These are phyloP conservation scores for Citrus hindsii DNA, from an alignment of 345 rosid species.

Conservation along the genomic window DNA sequence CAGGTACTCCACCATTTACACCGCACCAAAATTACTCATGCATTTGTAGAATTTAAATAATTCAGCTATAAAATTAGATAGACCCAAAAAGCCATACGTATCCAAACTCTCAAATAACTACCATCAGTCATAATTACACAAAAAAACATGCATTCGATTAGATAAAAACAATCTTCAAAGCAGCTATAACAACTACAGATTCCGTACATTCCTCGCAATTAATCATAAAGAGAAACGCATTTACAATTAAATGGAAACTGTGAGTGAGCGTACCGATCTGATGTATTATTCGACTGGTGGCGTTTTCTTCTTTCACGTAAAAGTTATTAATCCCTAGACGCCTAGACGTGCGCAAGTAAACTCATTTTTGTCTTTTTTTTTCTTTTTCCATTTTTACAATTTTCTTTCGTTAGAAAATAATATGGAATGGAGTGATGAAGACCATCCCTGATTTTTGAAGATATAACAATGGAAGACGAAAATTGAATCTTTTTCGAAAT, in stretches of 20 bases:
- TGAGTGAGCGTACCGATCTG: background rate
- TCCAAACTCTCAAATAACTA: background rate
- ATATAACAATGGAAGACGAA: too few relatives aligned
- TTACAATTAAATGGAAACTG: background rate
- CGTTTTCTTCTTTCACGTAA: background rate
- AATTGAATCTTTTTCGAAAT: too few relatives aligned
- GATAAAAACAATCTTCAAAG: background rate
- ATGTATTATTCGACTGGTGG: background rate
- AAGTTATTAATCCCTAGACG: background rate
- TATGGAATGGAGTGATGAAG: too few relatives aligned
- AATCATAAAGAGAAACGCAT: background rate
- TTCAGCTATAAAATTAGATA: background rate
- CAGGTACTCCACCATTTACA: background rate
- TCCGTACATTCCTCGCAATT: background rate
- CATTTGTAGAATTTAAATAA: background rate
- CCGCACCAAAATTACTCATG: background rate
- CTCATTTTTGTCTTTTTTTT: background rate
- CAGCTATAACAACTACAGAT: background rate
- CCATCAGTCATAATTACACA: background rate
- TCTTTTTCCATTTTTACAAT: background rate
- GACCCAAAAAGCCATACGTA: background rate
- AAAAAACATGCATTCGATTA: background rate
- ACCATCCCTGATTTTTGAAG: too few relatives aligned
- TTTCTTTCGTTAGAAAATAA: background rate
- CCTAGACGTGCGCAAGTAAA: background rate